Evolutionary conservation across 495 filamentous ascomycete species (phyloP).

Genomic region (Penicillium fimorum): DNA sequence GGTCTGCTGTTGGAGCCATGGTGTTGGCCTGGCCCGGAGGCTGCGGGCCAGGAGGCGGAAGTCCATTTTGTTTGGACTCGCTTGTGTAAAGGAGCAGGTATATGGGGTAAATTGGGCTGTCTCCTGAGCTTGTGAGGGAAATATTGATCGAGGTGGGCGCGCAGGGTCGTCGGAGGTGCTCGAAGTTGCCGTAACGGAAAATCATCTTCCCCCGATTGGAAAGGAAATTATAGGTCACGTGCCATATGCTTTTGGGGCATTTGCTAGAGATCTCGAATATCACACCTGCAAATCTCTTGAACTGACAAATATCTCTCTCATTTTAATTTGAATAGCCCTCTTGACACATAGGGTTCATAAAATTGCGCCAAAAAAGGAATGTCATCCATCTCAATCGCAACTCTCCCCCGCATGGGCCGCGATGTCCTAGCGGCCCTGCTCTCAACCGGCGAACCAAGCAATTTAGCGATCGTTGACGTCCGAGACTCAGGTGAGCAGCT

Average conservation of each 20-base stretch:
- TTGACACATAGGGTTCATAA: not conserved
- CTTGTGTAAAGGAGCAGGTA: slow-evolving; percentile 1
- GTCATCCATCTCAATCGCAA: slow-evolving; percentile 57
- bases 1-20: slow-evolving; percentile 25
- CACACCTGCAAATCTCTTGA: slow-evolving; percentile 1
- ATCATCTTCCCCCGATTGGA: slow-evolving; percentile 14
- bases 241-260: not conserved
- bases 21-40: slow-evolving; percentile 37
- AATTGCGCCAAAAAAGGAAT: slow-evolving; percentile 31
- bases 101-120: slow-evolving; percentile 2
- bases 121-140: not conserved
- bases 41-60: slow-evolving; percentile 34
- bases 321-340: too few species aligned
- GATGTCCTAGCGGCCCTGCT: slow-evolving; percentile 57
- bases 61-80: slow-evolving; percentile 32
- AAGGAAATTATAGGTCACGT: slow-evolving; percentile 32
- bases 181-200: slow-evolving; percentile 17
- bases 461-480: slow-evolving; percentile 81
- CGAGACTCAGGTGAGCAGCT: slow-evolving; percentile 65
- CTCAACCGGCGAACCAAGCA: slow-evolving; percentile 32
- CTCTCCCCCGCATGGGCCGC: slow-evolving; percentile 63
- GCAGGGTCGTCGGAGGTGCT: slow-evolving; percentile 11
- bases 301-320: not conserved
- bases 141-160: not conserved
- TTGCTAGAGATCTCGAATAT: not conserved